Evolutionary conservation across 306 rosid species (phyloP), one percentile per base, ranked within the genome.

Genomic region (Echinosophora koreensis): DNA sequence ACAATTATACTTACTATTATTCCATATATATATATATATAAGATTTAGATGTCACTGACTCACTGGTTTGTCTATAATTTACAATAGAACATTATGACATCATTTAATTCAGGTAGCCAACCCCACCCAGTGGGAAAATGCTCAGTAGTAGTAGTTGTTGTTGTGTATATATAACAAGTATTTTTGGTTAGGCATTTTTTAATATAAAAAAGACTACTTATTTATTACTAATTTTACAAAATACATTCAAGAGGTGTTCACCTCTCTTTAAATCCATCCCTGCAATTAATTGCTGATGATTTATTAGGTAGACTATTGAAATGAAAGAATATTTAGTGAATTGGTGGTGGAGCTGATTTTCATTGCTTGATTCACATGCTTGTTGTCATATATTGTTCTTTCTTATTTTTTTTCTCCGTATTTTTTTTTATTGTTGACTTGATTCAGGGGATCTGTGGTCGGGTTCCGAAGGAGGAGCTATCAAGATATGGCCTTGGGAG

Each of bases 401-500:
- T 51, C 64, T 64, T 51, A n/a, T 16, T 47, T 66, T 62, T 62
- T 52, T 49, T 56, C 54, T 42, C 60, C 69, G 47, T 46, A 51
- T 49, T n/a, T 55, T 81, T 18, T 30, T 41, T 15, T 22, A 22
- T 22, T 38, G 58, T 30, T 16, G 41, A 52, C 27, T 76, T 63
- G 37, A 68, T 86, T n/a, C 80, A 95, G 98, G 97, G 69, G 98
- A 95, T 85, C 80, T 95, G 58, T 95, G 98, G 98, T 95, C 97
- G 35, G 97, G 97, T 87, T 92, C 96, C 7, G 98, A 95, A 82
- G 97, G 91, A 51, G 98, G 98, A 54, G 82, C 9, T 67, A 82
- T 92, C 70, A 92, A 87, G 83, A 87, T 92, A 84, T 95, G 98
- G 98, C 91, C 98, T 13, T 92, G 92, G 92, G 97, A 95, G 83